Evolutionary conservation across 2,329 filamentous ascomycete species (phyloP), one percentile per base, ranked within the genome.

Genomic region (Scedosporium minutisporum): DNA sequence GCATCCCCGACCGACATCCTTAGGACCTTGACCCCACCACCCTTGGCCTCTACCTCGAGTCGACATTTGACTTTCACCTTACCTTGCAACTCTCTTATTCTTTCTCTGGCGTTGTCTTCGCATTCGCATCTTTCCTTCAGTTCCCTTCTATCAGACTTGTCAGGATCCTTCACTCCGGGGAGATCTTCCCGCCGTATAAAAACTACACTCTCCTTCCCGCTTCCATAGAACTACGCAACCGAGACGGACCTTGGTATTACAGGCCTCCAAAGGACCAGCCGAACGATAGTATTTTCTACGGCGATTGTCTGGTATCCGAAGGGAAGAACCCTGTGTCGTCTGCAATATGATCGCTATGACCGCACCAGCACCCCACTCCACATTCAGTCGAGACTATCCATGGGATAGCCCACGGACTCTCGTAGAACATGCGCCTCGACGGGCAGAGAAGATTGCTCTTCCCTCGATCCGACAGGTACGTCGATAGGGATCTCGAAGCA

Each of bases 381-480:
- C 61, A 2, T 63, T 63, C 61, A 38, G 12, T 14, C 58, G 61
- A 12, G 61, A 60, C n/a, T 63, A 59, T 29, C 42, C 61, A 2
- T 63, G 61, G 61, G 57, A 63, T 12, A 33, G 61, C 42, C 42
- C 57, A 6, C 57, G 55, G 25, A 38, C 25, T 3, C 21, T 60
- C 9, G 4, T 57, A 3, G 61, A 63, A 23, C 27, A 51, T 23
- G 12, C 55, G 25, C 57, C 61, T 27, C 57, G 42, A 9, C 61
- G 51, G 42, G n/a, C 61, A 6, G 61, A 63, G 48, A 62, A 42
- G 57, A 63, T 63, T 21, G 42, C 61, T 6, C 73, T 84, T 23
- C 82, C 82, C 21, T 79, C 82, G 1, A 82, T 84, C 59, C 75
- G 79, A 66, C 78, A 82, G 78, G 81, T 82, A 77, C 63, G 69